These are phyloP conservation scores for Apiospora malaysiana DNA, from an alignment of 2,329 filamentous ascomycete genomes.

Conservation along the genomic window DNA sequence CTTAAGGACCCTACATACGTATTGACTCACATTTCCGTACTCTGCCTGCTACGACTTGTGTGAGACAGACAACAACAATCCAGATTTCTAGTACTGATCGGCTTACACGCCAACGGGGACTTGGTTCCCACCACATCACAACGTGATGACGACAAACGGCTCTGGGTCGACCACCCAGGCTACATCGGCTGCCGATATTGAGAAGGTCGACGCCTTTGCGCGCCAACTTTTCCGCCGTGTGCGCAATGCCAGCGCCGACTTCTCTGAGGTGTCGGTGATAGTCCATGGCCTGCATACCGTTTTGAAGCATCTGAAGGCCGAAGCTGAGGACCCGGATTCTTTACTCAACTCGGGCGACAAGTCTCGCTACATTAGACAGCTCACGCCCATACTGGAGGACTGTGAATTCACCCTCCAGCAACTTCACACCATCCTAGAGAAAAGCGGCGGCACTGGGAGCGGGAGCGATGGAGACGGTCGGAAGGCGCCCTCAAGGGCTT, in stretches of 20 bases:
- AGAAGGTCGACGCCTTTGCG: conserved; percentile 61
- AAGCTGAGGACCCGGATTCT: conserved; percentile 62
- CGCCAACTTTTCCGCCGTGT: conserved; percentile 61
- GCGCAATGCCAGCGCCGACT: conserved; percentile 54
- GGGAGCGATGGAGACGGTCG: conserved; percentile 32
- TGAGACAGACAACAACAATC: not conserved
- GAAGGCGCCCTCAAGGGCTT: conserved; percentile 32
- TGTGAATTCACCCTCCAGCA: conserved; percentile 61
- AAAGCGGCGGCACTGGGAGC: conserved; percentile 41
- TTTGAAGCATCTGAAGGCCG: conserved; percentile 62
- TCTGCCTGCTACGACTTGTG: not conserved
- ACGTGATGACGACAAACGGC: conserved; percentile 37
- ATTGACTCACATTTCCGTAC: not conserved
- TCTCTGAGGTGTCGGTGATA: conserved; percentile 54
- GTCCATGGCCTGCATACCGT: conserved; percentile 61
- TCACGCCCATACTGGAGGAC: conserved; percentile 59
- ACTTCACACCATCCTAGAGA: conserved; percentile 58
- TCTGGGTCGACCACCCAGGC: conserved; percentile 27
- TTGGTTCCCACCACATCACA: conserved; percentile 23
- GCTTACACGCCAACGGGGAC: conserved; percentile 21
- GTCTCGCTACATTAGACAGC: conserved; percentile 53
- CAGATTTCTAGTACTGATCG: conserved; percentile 17
- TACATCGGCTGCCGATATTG: conserved; percentile 52
- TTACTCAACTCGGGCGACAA: conserved; percentile 52
- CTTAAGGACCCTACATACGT: not conserved